Conservation (phyloP, 2,329 filamentous ascomycete species). For the Alternaria sp. region DNA sequence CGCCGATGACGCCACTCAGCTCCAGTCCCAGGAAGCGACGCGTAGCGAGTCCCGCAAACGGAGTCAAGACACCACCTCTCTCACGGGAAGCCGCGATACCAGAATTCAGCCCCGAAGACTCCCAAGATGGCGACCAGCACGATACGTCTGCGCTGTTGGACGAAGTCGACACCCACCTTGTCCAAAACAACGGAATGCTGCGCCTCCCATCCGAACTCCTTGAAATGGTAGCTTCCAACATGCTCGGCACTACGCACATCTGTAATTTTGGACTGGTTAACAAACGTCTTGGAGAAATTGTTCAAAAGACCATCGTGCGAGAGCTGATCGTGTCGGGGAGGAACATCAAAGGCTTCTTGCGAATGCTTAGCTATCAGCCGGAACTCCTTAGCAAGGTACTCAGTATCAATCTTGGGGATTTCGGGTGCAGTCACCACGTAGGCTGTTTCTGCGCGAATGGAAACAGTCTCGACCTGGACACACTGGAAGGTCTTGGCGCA, state of each 20-base stretch:
- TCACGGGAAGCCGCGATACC: constrained; percentile 1
- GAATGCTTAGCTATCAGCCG: constrained; percentile 9
- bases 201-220: constrained; percentile 18
- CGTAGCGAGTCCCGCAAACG: constrained; percentile 4
- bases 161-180: neutral
- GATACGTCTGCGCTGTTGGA: neutral
- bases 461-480: neutral
- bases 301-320: constrained; percentile 21
- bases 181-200: neutral
- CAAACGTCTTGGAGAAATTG: constrained; percentile 13
- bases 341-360: constrained; percentile 15
- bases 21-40: constrained; percentile 11
- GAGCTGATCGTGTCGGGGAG: constrained; percentile 12
- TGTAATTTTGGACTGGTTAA: constrained; percentile 17
- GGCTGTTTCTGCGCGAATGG: neutral
- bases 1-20: constrained; percentile 1
- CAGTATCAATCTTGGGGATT: constrained; percentile 20
- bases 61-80: neutral
- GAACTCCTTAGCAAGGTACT: constrained; percentile 16
- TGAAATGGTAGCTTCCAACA: constrained; percentile 8
- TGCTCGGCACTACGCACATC: neutral
- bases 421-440: neutral
- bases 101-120: neutral
- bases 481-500: neutral
- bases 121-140: neutral